Percentiles rank a stretch among this genome's conserved stretches.
Evolutionary conservation across 2,329 filamentous ascomycete species (phyloP).

Genomic region (Cladosporium velox): DNA sequence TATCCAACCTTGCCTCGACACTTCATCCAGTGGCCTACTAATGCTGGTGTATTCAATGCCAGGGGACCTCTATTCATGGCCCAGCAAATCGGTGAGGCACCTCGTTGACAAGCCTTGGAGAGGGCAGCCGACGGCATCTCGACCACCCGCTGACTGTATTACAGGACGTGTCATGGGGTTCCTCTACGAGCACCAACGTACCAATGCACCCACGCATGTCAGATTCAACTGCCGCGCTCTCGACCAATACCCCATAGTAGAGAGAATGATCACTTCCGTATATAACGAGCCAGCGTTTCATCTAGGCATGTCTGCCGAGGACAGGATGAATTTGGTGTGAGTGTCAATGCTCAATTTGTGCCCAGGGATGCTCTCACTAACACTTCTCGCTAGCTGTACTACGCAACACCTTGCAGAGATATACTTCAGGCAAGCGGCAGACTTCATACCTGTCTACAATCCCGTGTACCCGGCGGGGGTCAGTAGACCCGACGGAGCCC

Average conservation of each 20-base stretch:
- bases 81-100: not conserved
- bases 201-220: not conserved
- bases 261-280: not conserved
- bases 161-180: slow-evolving; percentile 2
- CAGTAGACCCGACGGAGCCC: no score
- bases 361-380: not conserved
- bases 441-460: not conserved
- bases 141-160: not conserved
- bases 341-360: not conserved
- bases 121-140: not conserved
- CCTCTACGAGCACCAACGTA: slow-evolving; percentile 2
- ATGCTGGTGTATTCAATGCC: not conserved
- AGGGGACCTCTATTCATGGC: not conserved
- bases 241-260: not conserved
- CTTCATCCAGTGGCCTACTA: not conserved
- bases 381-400: not conserved
- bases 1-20: not conserved
- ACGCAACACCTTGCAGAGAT: not conserved
- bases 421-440: not conserved
- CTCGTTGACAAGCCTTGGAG: not conserved
- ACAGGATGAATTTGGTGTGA: not conserved
- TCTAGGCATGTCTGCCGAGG: not conserved
- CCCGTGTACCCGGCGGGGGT: no score
- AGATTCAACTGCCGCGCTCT: not conserved
- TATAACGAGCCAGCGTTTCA: not conserved